These are phyloP conservation scores for Ophiostoma montium DNA, from an alignment of 2,329 filamentous ascomycete genomes.

Conservation along the genomic window DNA sequence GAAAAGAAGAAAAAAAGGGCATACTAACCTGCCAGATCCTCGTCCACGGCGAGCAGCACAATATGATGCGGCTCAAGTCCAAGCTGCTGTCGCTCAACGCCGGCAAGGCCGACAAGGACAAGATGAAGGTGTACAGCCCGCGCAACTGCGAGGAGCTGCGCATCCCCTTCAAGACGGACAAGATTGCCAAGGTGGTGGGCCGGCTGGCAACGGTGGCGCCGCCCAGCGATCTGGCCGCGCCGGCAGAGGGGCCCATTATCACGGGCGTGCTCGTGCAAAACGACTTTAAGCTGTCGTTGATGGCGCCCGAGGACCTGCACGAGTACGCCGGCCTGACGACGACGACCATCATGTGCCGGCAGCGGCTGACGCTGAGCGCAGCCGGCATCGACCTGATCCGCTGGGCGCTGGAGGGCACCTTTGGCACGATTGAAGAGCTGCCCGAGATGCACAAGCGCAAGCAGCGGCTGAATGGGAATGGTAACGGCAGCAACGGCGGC, in stretches of 20 bases:
- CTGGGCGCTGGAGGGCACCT: constrained; percentile 90
- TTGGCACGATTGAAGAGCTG: constrained; percentile 67
- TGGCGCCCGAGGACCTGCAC: constrained; percentile 89
- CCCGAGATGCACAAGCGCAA: constrained; percentile 34
- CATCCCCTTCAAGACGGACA: constrained; percentile 91
- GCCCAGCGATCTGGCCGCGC: constrained; percentile 25
- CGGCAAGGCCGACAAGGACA: constrained; percentile 60
- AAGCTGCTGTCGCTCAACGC: constrained; percentile 87
- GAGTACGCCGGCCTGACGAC: constrained; percentile 97
- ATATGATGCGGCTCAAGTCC: constrained; percentile 95
- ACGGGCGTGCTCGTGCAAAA: constrained; percentile 91
- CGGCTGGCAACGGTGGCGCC: constrained; percentile 74
- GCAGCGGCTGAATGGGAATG: constrained; percentile 17
- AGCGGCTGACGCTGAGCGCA: constrained; percentile 74
- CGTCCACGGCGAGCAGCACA: constrained; percentile 92
- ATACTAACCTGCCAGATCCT: constrained; percentile 40
- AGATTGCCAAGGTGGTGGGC: constrained; percentile 90
- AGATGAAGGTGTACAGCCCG: constrained; percentile 86
- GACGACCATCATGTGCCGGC: constrained; percentile 84
- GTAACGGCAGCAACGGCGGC: constrained; percentile 15
- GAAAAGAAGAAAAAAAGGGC: neutral
- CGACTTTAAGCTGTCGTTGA: constrained; percentile 91
- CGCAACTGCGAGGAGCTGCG: constrained; percentile 89
- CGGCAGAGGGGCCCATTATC: constrained; percentile 40
- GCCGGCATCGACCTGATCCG: constrained; percentile 82